Evolutionary conservation across 495 filamentous ascomycete genomes (phyloP).

Genomic region (Lentithecium fluviatile): DNA sequence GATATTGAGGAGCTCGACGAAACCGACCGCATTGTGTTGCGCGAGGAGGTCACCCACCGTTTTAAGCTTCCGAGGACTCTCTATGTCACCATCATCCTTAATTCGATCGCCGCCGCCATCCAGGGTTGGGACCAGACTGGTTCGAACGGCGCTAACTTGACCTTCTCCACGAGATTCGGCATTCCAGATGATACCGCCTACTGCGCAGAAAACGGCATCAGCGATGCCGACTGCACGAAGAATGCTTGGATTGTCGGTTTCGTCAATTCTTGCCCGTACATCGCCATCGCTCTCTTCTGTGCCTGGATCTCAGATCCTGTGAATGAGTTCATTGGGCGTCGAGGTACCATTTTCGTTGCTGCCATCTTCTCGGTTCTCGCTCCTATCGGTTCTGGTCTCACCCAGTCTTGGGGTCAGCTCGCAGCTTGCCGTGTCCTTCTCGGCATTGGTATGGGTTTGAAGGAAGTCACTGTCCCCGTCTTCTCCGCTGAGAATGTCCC

Average conservation of each 20-base stretch:
- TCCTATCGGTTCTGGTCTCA: conserved; percentile 65
- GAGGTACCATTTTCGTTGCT: conserved; percentile 66
- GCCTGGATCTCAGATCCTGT: conserved; percentile 72
- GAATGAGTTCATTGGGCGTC: conserved; percentile 64
- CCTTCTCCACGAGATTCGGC: conserved; percentile 59
- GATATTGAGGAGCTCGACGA: conserved; percentile 57
- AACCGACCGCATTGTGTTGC: conserved; percentile 53
- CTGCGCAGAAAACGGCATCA: conserved; percentile 21
- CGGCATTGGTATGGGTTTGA: conserved; percentile 70
- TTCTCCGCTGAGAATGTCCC: conserved; percentile 63
- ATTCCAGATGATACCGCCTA: conserved; percentile 50
- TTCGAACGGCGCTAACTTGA: conserved; percentile 66
- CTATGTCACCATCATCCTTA: conserved; percentile 68
- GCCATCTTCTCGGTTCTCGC: conserved; percentile 62
- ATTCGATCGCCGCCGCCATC: conserved; percentile 69
- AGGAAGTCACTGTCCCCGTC: conserved; percentile 57
- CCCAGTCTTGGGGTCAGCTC: conserved; percentile 62
- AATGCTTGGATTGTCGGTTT: conserved; percentile 47
- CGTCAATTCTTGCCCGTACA: conserved; percentile 55
- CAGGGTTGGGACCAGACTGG: conserved; percentile 72
- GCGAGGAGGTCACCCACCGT: conserved; percentile 59
- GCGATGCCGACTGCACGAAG: conserved; percentile 24
- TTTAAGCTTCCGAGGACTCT: conserved; percentile 64
- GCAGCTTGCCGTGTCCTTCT: conserved; percentile 63
- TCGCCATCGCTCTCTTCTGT: conserved; percentile 43